phyloP scores from a whole-genome alignment of 2,329 filamentous ascomycete genomes.

The Ampelomyces quisqualis region DNA sequence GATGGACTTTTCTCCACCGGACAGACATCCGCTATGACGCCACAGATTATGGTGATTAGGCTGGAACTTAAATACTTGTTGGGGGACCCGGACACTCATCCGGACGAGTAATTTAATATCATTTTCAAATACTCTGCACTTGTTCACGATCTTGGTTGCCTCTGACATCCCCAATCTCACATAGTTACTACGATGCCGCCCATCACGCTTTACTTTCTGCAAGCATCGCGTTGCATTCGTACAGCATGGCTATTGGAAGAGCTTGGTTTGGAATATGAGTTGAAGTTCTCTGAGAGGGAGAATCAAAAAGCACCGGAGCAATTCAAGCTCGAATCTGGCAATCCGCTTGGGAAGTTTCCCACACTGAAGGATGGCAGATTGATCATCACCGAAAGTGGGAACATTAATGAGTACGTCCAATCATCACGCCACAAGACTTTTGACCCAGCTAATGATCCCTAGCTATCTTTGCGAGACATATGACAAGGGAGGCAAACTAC shows the following conservation, averaged over 20 bases:
- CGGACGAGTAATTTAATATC: too few relatives aligned
- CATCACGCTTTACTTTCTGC: slow-evolving; percentile 52
- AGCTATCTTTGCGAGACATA: slow-evolving; percentile 53
- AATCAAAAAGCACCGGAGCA: slow-evolving; percentile 45
- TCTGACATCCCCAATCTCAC: too few relatives aligned
- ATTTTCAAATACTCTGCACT: too few relatives aligned
- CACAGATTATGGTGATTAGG: background rate
- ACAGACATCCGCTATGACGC: slow-evolving; percentile 15
- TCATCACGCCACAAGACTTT: too few relatives aligned
- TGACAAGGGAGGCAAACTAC: slow-evolving; percentile 42
- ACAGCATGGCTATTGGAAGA: slow-evolving; percentile 52
- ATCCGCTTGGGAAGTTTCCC: slow-evolving; percentile 50
- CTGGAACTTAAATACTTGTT: too few relatives aligned
- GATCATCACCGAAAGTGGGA: slow-evolving; percentile 49
- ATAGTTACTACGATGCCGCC: slow-evolving; percentile 13
- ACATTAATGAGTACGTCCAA: slow-evolving; percentile 47
- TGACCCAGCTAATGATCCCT: background rate
- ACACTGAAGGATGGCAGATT: slow-evolving; percentile 47
- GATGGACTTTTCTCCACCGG: slow-evolving; percentile 13
- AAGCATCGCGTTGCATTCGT: slow-evolving; percentile 50
- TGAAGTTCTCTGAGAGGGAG: slow-evolving; percentile 45
- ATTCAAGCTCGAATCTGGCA: slow-evolving; percentile 47
- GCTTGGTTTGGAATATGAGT: slow-evolving; percentile 46
- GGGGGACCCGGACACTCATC: too few relatives aligned
- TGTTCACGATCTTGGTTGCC: too few relatives aligned